Base-by-base conservation (phyloP, 2,329 filamentous ascomycete species). In the Ophiognomonia clavigignenti-juglandacearum region DNA sequence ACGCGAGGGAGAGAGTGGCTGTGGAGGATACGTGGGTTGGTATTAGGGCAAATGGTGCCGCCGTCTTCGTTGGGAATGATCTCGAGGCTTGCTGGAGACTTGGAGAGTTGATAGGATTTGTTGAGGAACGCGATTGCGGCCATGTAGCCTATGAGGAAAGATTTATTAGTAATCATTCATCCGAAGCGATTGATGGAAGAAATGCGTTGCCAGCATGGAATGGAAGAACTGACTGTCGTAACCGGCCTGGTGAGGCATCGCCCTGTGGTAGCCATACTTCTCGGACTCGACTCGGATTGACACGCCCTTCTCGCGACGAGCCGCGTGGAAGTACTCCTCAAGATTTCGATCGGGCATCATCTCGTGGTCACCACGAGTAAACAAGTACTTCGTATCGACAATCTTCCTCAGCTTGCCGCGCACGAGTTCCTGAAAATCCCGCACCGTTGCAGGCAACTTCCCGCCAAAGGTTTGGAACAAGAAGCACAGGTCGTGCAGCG, bases 341-440 rank as follows among this genome's bases (percentile, higher is more conserved):
- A 61, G 54, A 13, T 4, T 54, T 7, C 48, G 37, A 2, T 51
- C 47, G 4, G 53, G 32, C 82, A 95, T 27, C 88, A 95, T 55
- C 85, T 93, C 59, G 81, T 95, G 47, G 84, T 81, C 2, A 80
- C 84, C 6, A 77, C 86, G 0, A 83, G 86, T 43, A 82, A 86
- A 0, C 80, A 88, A 45, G 79, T 95, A 9, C 62, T 95, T 34
- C 84, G 88, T 27, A 78, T 96, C 29, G 81, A 86, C 44, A 61
- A 76, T 45, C 0, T 63, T 59, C 0, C 71, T 67, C 32, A 73
- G 69, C 3, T 77, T 55, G 1, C 61, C 55, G 53, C 80, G 72
- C 2, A 83, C 68, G 2, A 64, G 59, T 6, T 60, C 50, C 32
- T 70, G 65, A 56, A 85, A 86, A 19, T 74, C 73, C 3, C 70